These are phyloP conservation scores for Scolecobasidium constrictum DNA, from an alignment of 2,329 filamentous ascomycete genomes.

Conservation along the genomic window DNA sequence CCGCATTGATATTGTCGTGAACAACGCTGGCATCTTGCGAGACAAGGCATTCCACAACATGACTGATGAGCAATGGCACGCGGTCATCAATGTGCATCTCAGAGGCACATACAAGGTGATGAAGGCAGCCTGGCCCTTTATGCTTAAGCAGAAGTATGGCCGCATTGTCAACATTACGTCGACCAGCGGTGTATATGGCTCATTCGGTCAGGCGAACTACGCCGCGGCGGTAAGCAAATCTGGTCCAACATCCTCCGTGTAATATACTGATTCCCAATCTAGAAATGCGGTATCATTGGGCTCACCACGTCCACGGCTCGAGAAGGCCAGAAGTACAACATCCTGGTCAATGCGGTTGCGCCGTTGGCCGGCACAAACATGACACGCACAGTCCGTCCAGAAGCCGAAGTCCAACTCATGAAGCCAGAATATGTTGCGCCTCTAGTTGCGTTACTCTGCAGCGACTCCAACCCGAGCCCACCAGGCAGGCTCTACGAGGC, in stretches of 20 bases:
- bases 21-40: slow-evolving; percentile 94
- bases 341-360: slow-evolving; percentile 94
- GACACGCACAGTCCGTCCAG: slow-evolving; percentile 87
- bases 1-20: slow-evolving; percentile 88
- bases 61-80: slow-evolving; percentile 88
- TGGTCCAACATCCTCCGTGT: no score
- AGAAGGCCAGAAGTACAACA: slow-evolving; percentile 95
- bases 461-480: slow-evolving; percentile 70
- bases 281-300: slow-evolving; percentile 66
- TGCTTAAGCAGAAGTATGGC: slow-evolving; percentile 98
- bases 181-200: slow-evolving; percentile 95
- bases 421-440: slow-evolving; percentile 98
- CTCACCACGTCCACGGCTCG: slow-evolving; percentile 87
- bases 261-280: no score
- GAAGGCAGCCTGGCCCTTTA: slow-evolving; percentile 95
- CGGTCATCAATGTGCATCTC: slow-evolving; percentile 85
- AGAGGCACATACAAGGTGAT: slow-evolving; percentile 93
- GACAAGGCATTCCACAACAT: slow-evolving; percentile 98
- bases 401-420: slow-evolving; percentile 95
- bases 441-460: slow-evolving; percentile 74
- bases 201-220: slow-evolving; percentile 98
- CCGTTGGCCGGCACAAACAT: slow-evolving; percentile 94
- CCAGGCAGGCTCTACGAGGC: slow-evolving; percentile 90
- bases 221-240: slow-evolving; percentile 49
- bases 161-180: slow-evolving; percentile 95